These are phyloP conservation scores for Didymella segeticola DNA, from an alignment of 2,329 filamentous ascomycete genomes.

Conservation along the genomic window DNA sequence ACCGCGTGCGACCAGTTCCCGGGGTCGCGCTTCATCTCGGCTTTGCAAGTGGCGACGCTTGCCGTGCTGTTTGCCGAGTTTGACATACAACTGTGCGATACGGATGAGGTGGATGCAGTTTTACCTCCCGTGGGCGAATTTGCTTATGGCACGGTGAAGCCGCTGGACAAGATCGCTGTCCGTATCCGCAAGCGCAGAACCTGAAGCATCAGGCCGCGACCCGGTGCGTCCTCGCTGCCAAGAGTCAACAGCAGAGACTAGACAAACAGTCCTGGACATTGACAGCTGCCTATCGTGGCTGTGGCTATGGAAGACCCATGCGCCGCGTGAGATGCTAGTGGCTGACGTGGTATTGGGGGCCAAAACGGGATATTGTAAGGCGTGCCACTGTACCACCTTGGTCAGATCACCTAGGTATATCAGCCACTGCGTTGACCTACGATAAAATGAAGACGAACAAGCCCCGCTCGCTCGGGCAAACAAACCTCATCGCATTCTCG, in stretches of 20 bases:
- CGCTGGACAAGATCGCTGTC: conserved; percentile 28
- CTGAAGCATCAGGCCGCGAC: not conserved
- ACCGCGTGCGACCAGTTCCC: conserved; percentile 21
- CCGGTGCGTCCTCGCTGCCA: too few relatives aligned
- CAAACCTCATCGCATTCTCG: not conserved
- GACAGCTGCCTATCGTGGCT: not conserved
- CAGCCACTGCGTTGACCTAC: not conserved
- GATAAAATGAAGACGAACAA: not conserved
- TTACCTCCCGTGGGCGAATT: conserved; percentile 24
- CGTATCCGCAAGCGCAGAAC: conserved; percentile 34
- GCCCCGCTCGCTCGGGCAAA: not conserved
- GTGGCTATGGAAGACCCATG: not conserved
- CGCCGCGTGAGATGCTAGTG: not conserved
- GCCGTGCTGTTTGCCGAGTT: conserved; percentile 34
- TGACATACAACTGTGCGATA: conserved; percentile 36
- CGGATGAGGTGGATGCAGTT: conserved; percentile 23
- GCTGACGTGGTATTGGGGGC: not conserved
- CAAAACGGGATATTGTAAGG: not conserved
- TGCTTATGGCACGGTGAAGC: conserved; percentile 31
- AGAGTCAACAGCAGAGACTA: too few relatives aligned
- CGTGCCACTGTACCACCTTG: not conserved
- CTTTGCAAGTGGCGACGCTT: conserved; percentile 32
- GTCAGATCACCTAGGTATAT: not conserved
- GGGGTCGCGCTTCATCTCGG: conserved; percentile 22
- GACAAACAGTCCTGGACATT: too few relatives aligned